Evolutionary conservation across 371 early-diverging fungal species (phyloP).

Genomic region (Zancudomyces culisetae): DNA sequence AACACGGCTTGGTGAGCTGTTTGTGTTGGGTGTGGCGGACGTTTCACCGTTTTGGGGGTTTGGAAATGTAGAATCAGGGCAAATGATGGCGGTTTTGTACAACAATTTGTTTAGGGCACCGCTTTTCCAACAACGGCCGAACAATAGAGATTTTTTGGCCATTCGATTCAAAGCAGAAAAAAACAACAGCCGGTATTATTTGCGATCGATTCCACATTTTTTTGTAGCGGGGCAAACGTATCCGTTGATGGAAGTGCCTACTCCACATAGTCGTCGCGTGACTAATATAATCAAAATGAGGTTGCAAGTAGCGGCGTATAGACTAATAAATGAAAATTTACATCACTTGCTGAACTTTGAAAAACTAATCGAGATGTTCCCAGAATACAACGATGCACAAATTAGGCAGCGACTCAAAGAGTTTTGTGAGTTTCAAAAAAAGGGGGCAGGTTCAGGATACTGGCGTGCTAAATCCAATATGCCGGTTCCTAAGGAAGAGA

Average conservation of each 20-base stretch:
- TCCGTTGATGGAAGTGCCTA: conserved; percentile 90
- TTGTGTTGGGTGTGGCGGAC: conserved; percentile 84
- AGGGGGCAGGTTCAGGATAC: conserved; percentile 77
- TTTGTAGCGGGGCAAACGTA: conserved; percentile 96
- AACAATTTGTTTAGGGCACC: conserved; percentile 97
- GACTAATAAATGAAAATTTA: conserved; percentile 64
- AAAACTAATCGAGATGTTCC: conserved; percentile 55
- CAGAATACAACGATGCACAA: conserved; percentile 66
- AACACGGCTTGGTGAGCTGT: conserved; percentile 65
- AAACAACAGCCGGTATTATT: conserved; percentile 40
- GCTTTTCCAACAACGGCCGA: conserved; percentile 44
- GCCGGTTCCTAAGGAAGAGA: conserved; percentile 79
- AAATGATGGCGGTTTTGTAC: conserved; percentile 66
- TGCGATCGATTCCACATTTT: conserved; percentile 67
- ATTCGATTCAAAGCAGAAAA: no score
- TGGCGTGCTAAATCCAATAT: conserved; percentile 82
- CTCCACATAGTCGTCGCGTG: conserved; percentile 92
- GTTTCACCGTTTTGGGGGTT: conserved; percentile 94
- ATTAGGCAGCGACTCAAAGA: conserved; percentile 83
- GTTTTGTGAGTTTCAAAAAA: conserved; percentile 85
- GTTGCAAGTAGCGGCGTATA: conserved; percentile 77
- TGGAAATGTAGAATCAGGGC: conserved; percentile 89
- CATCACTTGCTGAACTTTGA: conserved; percentile 51
- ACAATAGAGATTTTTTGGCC: conserved; percentile 58
- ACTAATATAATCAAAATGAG: conserved; percentile 84